A percentile compares a stretch with the other conserved stretches of the same genome.
These are phyloP conservation scores for Chytriomyces sp. DNA, from an alignment of 192 early-diverging fungal species.

Conservation along the genomic window DNA sequence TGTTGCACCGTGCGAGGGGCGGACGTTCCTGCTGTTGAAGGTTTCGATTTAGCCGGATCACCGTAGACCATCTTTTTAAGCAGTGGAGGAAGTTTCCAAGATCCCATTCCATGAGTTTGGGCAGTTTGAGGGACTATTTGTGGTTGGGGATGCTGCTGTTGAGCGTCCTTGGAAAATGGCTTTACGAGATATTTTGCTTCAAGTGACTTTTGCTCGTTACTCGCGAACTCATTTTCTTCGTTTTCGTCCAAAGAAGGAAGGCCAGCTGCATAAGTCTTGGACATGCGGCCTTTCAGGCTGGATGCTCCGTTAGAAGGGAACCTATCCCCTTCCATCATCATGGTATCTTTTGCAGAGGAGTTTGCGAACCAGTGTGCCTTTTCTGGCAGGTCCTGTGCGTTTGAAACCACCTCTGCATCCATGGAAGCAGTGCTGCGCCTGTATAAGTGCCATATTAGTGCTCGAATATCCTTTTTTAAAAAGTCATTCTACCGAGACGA, in stretches of 20 bases:
- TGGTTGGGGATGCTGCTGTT: constrained; percentile 3
- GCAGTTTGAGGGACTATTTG: background rate
- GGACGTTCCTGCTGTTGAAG: background rate
- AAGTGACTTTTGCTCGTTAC: too few relatives aligned
- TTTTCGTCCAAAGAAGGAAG: constrained; percentile 10
- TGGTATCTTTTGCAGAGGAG: background rate
- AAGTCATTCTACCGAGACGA: background rate
- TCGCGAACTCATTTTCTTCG: constrained; percentile 16
- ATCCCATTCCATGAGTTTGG: background rate
- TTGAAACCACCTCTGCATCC: too few relatives aligned
- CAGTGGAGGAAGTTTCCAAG: constrained; percentile 18
- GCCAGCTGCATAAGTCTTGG: background rate
- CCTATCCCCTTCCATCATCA: too few relatives aligned
- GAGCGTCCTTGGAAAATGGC: background rate
- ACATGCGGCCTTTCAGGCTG: background rate
- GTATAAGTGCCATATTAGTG: too few relatives aligned
- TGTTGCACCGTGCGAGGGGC: background rate
- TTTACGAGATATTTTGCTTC: too few relatives aligned
- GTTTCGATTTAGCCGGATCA: background rate
- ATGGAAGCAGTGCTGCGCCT: too few relatives aligned
- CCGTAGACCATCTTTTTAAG: constrained; percentile 26
- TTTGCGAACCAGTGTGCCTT: background rate
- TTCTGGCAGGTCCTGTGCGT: too few relatives aligned
- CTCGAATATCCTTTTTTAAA: too few relatives aligned
- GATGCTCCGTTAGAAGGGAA: background rate